phyloP scores from a whole-genome alignment of 2,329 filamentous ascomycete genomes.

The Tolypocladium tropicale region DNA sequence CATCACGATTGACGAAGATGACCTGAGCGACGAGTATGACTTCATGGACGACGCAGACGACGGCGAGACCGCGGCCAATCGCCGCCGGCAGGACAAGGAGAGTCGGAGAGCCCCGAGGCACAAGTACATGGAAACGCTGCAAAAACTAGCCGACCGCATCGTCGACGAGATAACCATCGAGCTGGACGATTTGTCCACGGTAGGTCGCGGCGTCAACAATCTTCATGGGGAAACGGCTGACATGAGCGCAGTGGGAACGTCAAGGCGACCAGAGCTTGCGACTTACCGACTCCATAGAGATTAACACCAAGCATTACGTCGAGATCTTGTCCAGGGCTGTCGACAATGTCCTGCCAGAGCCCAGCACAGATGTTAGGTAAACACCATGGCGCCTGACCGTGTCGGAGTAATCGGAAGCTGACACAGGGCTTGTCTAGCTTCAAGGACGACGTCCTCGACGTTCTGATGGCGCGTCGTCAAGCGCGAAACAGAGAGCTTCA shows the following conservation, averaged over 20 bases:
- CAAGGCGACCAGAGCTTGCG: slow-evolving; percentile 57
- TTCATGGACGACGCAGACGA: slow-evolving; percentile 80
- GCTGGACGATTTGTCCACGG: slow-evolving; percentile 72
- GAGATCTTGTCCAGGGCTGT: slow-evolving; percentile 84
- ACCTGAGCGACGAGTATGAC: slow-evolving; percentile 81
- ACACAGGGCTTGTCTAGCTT: slow-evolving; percentile 44
- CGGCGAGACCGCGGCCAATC: slow-evolving; percentile 47
- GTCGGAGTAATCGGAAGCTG: background rate
- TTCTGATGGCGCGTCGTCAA: slow-evolving; percentile 87
- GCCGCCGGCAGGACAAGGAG: slow-evolving; percentile 38
- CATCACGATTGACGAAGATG: slow-evolving; percentile 79
- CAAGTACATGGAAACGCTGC: slow-evolving; percentile 84
- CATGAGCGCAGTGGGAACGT: slow-evolving; percentile 56
- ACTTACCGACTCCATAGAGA: slow-evolving; percentile 75
- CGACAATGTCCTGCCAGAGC: slow-evolving; percentile 74
- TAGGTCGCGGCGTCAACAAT: slow-evolving; percentile 29
- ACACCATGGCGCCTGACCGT: slow-evolving; percentile 12
- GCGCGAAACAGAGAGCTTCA: slow-evolving; percentile 72
- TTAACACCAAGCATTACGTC: slow-evolving; percentile 90
- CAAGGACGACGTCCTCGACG: slow-evolving; percentile 95
- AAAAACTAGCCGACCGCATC: slow-evolving; percentile 74
- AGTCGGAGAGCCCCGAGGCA: slow-evolving; percentile 49
- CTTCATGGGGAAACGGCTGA: background rate
- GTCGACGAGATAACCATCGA: slow-evolving; percentile 74
- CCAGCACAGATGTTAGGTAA: slow-evolving; percentile 67